Conservation (phyloP, 345 rosid species). For the Zanthoxylum bungeanum region DNA sequence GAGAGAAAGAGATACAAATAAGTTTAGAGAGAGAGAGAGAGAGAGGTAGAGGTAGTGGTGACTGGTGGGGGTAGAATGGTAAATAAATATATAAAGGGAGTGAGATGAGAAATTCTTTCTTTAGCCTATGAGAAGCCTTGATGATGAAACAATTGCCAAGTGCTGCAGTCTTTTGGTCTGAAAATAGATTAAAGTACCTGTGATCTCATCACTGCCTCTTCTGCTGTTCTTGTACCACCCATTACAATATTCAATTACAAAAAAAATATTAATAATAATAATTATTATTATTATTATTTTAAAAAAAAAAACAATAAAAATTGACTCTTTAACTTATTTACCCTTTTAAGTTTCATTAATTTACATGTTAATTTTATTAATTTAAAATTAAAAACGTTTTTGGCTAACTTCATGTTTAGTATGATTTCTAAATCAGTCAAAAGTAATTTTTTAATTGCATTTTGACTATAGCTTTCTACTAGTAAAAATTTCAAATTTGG, state of each 20-base stretch:
- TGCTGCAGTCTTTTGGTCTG: conserved; percentile 53
- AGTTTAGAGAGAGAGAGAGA: conserved; percentile 1
- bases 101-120: conserved; percentile 24
- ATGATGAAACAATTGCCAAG: conserved; percentile 32
- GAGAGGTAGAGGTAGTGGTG: not conserved
- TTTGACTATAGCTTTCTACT: no score
- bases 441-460: no score
- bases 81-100: conserved; percentile 12
- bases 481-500: no score
- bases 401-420: no score
- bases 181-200: conserved; percentile 44
- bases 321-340: no score
- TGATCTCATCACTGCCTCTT: conserved; percentile 42
- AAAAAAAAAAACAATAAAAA: not conserved
- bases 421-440: no score
- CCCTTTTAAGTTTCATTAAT: not conserved
- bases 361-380: not conserved
- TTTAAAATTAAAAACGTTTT: no score
- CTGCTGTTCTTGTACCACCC: conserved; percentile 32
- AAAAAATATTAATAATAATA: no score
- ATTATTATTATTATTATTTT: no score
- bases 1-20: not conserved
- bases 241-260: not conserved
- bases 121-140: conserved; percentile 21
- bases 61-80: conserved; percentile 10